These are phyloP conservation scores for Leccinum broughii DNA, from an alignment of 768 basidiomycete species.

Conservation along the genomic window DNA sequence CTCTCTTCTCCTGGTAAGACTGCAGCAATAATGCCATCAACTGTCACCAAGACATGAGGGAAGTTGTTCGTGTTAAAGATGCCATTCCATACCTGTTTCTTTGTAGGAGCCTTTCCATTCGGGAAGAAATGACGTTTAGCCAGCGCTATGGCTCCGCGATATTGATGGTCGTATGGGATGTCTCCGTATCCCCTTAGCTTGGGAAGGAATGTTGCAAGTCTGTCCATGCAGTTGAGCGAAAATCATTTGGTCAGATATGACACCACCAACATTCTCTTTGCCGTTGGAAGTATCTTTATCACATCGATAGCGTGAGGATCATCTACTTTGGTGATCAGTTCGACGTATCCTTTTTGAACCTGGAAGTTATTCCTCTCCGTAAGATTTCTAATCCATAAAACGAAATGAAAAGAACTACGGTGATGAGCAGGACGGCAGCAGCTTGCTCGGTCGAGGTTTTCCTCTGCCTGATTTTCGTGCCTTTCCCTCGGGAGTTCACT, in stretches of 20 bases:
- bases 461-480: slow-evolving; percentile 19
- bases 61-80: background rate
- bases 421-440: slow-evolving; percentile 25
- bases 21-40: slow-evolving; percentile 26
- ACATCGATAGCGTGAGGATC: slow-evolving; percentile 20
- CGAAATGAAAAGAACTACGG: slow-evolving; percentile 8
- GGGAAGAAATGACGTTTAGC: slow-evolving; percentile 32
- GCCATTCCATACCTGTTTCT: slow-evolving; percentile 23
- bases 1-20: slow-evolving; percentile 25
- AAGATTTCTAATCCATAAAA: background rate
- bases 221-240: slow-evolving; percentile 7
- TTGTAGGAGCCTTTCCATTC: slow-evolving; percentile 22
- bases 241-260: background rate
- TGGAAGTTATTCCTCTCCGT: slow-evolving; percentile 1
- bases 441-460: slow-evolving; percentile 27
- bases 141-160: slow-evolving; percentile 29
- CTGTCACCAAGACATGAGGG: slow-evolving; percentile 12
- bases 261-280: slow-evolving; percentile 23
- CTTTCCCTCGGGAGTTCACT: slow-evolving; percentile 29
- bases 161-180: slow-evolving; percentile 28
- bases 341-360: slow-evolving; percentile 30
- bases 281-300: slow-evolving; percentile 27
- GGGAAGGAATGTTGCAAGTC: slow-evolving; percentile 29
- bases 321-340: slow-evolving; percentile 17
- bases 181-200: slow-evolving; percentile 32